Base-by-base conservation (phyloP, 345 rosid genomes). In the Crucihimalaya himalaica region DNA sequence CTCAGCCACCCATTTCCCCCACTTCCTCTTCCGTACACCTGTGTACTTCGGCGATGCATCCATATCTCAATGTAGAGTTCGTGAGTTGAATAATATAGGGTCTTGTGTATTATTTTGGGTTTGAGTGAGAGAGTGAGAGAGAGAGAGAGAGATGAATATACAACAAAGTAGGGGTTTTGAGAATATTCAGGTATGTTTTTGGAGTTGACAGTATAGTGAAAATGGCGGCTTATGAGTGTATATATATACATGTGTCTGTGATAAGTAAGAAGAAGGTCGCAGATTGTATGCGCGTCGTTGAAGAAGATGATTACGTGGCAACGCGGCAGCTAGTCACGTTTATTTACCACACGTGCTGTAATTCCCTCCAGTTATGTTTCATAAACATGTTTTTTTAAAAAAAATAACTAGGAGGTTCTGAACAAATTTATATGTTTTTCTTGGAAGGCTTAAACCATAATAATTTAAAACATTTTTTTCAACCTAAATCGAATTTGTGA, bases 1-100 rank as follows among this genome's bases (percentile, higher is more conserved):
- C 77, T 93, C 98, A 1, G 97, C 89, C 64, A 93, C 98, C 94
- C 94, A 93, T 63, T 87, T 93, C 0, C 98, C 97, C 98, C 98
- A 91, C 63, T 91, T 91, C 66, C 98, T 73, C 89, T 88, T 89
- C 11, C 98, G 16, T 9, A 93, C 97, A 6, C 98, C 98, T 29
- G 81, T 93, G 83, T 87, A 93, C 81, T 85, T 86, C 0, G 86
- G 84, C 1, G 79, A 39, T 35, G 78, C 51, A 47, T 77, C 76
- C 71, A 77, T 77, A 0, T 43, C 40, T 31, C 48, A 54, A 64
- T 64, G 64, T 39, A 64, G 11, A 18, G 52, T 8, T 12, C 8
- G 52, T 16, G 15, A 46, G 9, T 19, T 23, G 39, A 5, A 32
- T 35, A 58, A 58, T 13, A 28, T 59, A 67, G 73, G 68, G 55